Conservation (phyloP, 768 basidiomycete genomes). For the Auriculariales sp. region DNA sequence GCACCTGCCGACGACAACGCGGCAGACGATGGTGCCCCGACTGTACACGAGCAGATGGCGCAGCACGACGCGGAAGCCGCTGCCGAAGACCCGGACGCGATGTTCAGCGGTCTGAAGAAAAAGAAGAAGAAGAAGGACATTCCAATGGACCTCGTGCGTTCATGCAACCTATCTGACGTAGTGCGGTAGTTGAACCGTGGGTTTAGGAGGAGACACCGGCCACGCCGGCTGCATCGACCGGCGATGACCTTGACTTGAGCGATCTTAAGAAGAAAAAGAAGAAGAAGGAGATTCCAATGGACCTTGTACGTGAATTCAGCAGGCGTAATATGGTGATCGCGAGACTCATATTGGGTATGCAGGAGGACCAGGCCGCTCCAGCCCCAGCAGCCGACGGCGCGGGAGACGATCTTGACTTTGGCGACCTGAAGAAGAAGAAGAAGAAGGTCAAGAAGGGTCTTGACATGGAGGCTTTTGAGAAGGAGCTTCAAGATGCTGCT, state of each 20-base stretch:
- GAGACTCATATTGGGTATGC: slow-evolving; percentile 1
- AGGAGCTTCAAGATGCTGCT: slow-evolving; percentile 62
- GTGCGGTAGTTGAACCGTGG: not conserved
- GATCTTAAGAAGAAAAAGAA: slow-evolving; percentile 90
- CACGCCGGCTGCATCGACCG: slow-evolving; percentile 16
- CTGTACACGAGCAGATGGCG: slow-evolving; percentile 64
- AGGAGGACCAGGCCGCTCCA: slow-evolving; percentile 38
- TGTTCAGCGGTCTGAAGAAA: slow-evolving; percentile 77
- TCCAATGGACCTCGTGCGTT: slow-evolving; percentile 29
- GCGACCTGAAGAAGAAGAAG: slow-evolving; percentile 89
- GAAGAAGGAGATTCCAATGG: slow-evolving; percentile 75
- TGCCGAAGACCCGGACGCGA: slow-evolving; percentile 61
- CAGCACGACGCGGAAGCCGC: slow-evolving; percentile 21
- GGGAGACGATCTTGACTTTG: slow-evolving; percentile 90
- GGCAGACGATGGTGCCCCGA: slow-evolving; percentile 59
- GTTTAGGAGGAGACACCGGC: not conserved
- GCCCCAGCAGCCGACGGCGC: slow-evolving; percentile 17
- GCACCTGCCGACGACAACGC: slow-evolving; percentile 62
- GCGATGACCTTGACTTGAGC: slow-evolving; percentile 81
- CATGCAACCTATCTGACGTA: not conserved
- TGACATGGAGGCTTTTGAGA: slow-evolving; percentile 89
- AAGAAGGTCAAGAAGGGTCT: slow-evolving; percentile 87
- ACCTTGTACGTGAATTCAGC: slow-evolving; percentile 11
- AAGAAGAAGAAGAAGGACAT: slow-evolving; percentile 92
- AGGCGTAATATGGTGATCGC: not conserved